Evolutionary conservation across 805 yeast species (phyloP).

Genomic region (Teunomyces stri): DNA sequence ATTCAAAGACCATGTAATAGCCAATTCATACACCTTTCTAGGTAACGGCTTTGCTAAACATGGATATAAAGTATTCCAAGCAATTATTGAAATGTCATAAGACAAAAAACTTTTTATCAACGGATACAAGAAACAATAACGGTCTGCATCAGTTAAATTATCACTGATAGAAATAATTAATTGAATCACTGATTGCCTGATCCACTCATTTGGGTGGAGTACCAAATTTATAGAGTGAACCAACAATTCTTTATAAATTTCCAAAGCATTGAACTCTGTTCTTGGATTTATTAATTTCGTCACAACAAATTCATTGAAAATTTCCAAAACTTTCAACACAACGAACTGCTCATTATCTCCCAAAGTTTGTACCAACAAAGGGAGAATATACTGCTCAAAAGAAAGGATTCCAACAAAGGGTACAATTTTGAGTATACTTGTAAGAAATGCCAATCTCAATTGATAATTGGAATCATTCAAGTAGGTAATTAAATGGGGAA

Average conservation of each 20-base stretch:
- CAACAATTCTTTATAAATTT: slow-evolving; percentile 36
- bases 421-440: slow-evolving; percentile 69
- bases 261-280: slow-evolving; percentile 36
- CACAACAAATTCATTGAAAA: slow-evolving; percentile 33
- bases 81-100: slow-evolving; percentile 69
- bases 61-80: slow-evolving; percentile 64
- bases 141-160: slow-evolving; percentile 70
- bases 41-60: slow-evolving; percentile 68
- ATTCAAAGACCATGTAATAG: slow-evolving; percentile 69
- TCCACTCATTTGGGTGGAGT: slow-evolving; percentile 85
- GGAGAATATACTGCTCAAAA: slow-evolving; percentile 84
- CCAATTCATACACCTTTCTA: slow-evolving; percentile 59
- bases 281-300: slow-evolving; percentile 32
- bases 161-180: slow-evolving; percentile 62
- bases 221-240: slow-evolving; percentile 48
- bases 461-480: slow-evolving; percentile 74
- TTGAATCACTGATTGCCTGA: slow-evolving; percentile 64
- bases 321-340: slow-evolving; percentile 61
- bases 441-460: slow-evolving; percentile 68
- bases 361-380: slow-evolving; percentile 77
- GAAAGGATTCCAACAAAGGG: slow-evolving; percentile 78
- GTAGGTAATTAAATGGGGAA: slow-evolving; percentile 90
- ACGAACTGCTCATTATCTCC: slow-evolving; percentile 84
- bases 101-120: slow-evolving; percentile 71
- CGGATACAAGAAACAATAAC: slow-evolving; percentile 81